Conservation (phyloP, 345 rosid species). For the Hibiscus syriacus region DNA sequence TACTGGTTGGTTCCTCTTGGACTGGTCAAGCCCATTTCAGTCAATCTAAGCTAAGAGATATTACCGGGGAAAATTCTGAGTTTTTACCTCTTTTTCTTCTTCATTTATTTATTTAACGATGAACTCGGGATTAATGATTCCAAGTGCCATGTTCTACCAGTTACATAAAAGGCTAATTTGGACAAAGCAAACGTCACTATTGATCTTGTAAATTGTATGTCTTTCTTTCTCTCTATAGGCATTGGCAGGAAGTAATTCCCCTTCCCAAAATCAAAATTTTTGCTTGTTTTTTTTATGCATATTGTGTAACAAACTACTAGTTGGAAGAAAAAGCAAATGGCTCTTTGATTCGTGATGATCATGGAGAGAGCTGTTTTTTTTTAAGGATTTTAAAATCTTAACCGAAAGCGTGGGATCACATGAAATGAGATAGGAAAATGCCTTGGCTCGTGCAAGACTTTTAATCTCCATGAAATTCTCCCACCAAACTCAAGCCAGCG, state of each 20-base stretch:
- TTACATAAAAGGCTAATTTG: background rate
- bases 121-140: constrained; percentile 1
- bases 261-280: background rate
- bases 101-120: background rate
- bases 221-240: background rate
- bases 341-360: too few relatives aligned
- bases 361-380: too few relatives aligned
- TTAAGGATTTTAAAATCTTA: too few relatives aligned
- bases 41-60: too few relatives aligned
- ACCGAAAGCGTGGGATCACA: too few relatives aligned
- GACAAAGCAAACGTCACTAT: constrained; percentile 1
- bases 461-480: background rate
- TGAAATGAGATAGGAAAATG: constrained; percentile 15
- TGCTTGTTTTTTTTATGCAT: background rate
- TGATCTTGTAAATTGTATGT: constrained; percentile 3
- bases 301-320: too few relatives aligned
- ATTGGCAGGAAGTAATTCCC: background rate
- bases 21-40: background rate
- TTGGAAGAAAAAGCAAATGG: too few relatives aligned
- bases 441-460: background rate
- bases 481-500: constrained; percentile 6
- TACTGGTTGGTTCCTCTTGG: background rate
- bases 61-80: too few relatives aligned
- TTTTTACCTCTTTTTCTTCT: constrained; percentile 19
- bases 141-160: background rate